Base-by-base conservation (phyloP, 495 filamentous ascomycete genomes). In the Thozetella sp. region DNA sequence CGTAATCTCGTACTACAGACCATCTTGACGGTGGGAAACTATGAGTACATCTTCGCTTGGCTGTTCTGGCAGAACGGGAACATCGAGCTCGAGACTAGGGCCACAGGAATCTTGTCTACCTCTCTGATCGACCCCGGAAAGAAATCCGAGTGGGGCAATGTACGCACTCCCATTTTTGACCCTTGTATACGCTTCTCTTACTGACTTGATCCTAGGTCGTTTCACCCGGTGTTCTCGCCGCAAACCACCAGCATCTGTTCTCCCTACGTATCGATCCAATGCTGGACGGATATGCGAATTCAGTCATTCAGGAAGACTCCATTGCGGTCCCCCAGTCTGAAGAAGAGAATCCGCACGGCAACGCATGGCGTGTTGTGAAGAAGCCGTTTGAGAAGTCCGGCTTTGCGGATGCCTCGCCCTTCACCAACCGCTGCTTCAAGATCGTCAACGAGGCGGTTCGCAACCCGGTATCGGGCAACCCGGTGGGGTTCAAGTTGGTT, bases 171-270 rank as follows among this genome's bases (percentile, higher is more conserved):
- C n/a, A n/a, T n/a, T n/a, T n/a, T n/a, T n/a, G n/a, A n/a, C n/a
- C n/a, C n/a, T n/a, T n/a, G n/a, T n/a, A n/a, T n/a, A n/a, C n/a
- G n/a, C n/a, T n/a, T n/a, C n/a, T n/a, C n/a, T n/a, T n/a, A n/a
- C n/a, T n/a, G n/a, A n/a, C n/a, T n/a, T n/a, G n/a, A n/a, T n/a
- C n/a, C n/a, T n/a, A n/a, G n/a, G 81, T 93, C 46, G 89, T 96
- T 12, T 87, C 90, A 53, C 92, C 92, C 0, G 92, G 92, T 1
- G 90, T 92, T 15, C 82, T 94, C 51, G 90, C 71, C 69, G 69
- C 57, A 60, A 83, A 50, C 84, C 92, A 96, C 61, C 92, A 96
- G 64, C 92, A 96, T 73, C 89, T 94, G 70, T 93, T 96, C 74
- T 92, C 88, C 1, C 83, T 94, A 9, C 89, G 92, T 15, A 79